These are phyloP conservation scores for Macrophomina pseudophaseolina DNA, from an alignment of 2,329 filamentous ascomycete species.

Conservation along the genomic window DNA sequence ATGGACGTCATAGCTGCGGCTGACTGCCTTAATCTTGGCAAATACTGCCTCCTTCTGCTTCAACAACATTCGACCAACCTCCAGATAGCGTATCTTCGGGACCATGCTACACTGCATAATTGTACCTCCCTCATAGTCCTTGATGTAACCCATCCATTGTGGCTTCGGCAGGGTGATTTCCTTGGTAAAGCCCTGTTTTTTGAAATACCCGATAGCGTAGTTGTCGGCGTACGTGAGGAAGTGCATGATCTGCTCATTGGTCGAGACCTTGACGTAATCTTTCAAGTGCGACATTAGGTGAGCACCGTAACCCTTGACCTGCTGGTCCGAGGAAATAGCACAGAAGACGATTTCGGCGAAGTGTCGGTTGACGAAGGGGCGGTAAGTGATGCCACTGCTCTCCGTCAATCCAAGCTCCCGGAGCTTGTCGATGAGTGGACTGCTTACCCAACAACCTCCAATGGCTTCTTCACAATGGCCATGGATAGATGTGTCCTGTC, in stretches of 20 bases:
- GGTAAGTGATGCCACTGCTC: conserved; percentile 87
- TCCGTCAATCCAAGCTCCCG: background rate
- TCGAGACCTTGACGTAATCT: conserved; percentile 96
- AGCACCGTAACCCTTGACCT: conserved; percentile 97
- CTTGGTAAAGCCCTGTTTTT: conserved; percentile 98
- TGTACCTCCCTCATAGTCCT: conserved; percentile 97
- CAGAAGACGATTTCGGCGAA: conserved; percentile 99
- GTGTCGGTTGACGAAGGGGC: conserved; percentile 86
- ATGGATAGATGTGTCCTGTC: conserved; percentile 96
- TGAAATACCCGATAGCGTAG: conserved; percentile 98
- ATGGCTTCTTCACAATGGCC: conserved; percentile 94
- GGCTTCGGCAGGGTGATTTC: conserved; percentile 91
- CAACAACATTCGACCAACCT: conserved; percentile 88
- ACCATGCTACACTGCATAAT: conserved; percentile 99
- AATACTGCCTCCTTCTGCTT: conserved; percentile 97
- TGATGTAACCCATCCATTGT: conserved; percentile 99
- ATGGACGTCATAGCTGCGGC: conserved; percentile 86
- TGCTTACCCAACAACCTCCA: conserved; percentile 78
- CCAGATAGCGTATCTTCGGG: conserved; percentile 90
- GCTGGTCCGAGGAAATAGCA: conserved; percentile 95
- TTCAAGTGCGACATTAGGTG: conserved; percentile 98
- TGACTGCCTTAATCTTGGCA: conserved; percentile 92
- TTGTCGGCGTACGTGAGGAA: conserved; percentile 99
- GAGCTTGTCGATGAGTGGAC: background rate
- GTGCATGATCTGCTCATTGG: conserved; percentile 81